Evolutionary conservation across 139 green algal species (phyloP).

Genomic region (Chlamydomonas sp.): DNA sequence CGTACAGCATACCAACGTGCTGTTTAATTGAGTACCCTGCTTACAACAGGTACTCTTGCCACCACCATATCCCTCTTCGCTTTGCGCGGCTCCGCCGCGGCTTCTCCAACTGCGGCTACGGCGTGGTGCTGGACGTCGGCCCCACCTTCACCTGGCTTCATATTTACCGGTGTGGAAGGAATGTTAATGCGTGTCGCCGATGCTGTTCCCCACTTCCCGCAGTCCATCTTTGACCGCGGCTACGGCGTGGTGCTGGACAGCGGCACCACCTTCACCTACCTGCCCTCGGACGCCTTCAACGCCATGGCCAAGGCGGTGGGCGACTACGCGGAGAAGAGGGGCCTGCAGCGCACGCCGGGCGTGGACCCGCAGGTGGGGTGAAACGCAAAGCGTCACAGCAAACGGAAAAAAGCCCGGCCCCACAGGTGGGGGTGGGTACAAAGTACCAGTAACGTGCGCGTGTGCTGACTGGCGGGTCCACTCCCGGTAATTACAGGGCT

Average conservation of each 20-base stretch:
- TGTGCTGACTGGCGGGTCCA: too few relatives aligned
- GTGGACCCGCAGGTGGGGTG: slow-evolving; percentile 55
- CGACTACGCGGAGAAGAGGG: slow-evolving; percentile 25
- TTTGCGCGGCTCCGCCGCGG: too few relatives aligned
- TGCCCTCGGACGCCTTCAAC: slow-evolving; percentile 78
- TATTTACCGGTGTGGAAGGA: too few relatives aligned
- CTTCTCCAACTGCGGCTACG: slow-evolving; percentile 70
- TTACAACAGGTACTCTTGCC: too few relatives aligned
- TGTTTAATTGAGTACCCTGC: too few relatives aligned
- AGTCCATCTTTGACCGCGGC: slow-evolving; percentile 48
- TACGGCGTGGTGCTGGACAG: slow-evolving; percentile 95
- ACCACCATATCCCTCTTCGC: too few relatives aligned
- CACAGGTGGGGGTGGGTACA: neutral
- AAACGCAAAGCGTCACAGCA: neutral
- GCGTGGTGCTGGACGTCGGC: slow-evolving; percentile 91
- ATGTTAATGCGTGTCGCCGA: too few relatives aligned
- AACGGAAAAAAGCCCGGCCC: neutral
- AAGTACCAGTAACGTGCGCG: too few relatives aligned
- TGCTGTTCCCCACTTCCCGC: neutral
- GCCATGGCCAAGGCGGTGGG: slow-evolving; percentile 55
- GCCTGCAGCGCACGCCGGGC: slow-evolving; percentile 49
- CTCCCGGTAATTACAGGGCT: too few relatives aligned
- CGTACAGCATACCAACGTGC: too few relatives aligned
- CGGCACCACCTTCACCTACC: slow-evolving; percentile 96
- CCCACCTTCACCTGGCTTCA: slow-evolving; percentile 94